Evolutionary conservation across 1,139 yeast genomes (phyloP), one percentile per base, ranked within the genome.

Genomic region (Pichia sp.): DNA sequence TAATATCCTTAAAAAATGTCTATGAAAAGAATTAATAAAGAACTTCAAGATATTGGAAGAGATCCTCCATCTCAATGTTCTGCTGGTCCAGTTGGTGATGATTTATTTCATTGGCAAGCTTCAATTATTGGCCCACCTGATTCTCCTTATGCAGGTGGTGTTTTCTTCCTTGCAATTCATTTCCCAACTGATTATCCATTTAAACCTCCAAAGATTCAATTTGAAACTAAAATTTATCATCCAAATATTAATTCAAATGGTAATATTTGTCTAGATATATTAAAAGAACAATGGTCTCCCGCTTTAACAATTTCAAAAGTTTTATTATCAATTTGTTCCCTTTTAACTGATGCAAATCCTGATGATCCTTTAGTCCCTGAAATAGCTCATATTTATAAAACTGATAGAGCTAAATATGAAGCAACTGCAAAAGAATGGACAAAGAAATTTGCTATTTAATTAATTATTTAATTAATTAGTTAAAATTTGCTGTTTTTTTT

Each of bases 61-160:
- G 99, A 92, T 69, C 99, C 98, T 57, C 98, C 98, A 64, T 87
- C 97, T 53, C 89, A 97, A 45, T 94, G 98, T 72, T 89, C 97
- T 39, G 98, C 98, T 9, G 99, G 98, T 46, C 99, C 99, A 62
- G 95, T 88, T 46, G 97, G 97, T 49, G 97, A 92, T 64, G 78
- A 80, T 59, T 64, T 81, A 49, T 70, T 76, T 43, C 70, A 69
- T 53, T 81, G 86, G 86, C 73, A 74, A 26, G 85, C 82, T 26
- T 75, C 81, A 9, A 76, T 81, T 48, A 74, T 73, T 55, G 86
- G 86, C n/a, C 83, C 84, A 9, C 68, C 68, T 43, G 84, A 73
- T 43, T 78, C 86, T 7, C 79, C 78, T 49, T 80, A 78, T 58
- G 80, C 76, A 40, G 79, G 78, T 40, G 71, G 79, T 56, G 74